Base-by-base conservation (phyloP, 306 rosid genomes). In the Delonix regia region DNA sequence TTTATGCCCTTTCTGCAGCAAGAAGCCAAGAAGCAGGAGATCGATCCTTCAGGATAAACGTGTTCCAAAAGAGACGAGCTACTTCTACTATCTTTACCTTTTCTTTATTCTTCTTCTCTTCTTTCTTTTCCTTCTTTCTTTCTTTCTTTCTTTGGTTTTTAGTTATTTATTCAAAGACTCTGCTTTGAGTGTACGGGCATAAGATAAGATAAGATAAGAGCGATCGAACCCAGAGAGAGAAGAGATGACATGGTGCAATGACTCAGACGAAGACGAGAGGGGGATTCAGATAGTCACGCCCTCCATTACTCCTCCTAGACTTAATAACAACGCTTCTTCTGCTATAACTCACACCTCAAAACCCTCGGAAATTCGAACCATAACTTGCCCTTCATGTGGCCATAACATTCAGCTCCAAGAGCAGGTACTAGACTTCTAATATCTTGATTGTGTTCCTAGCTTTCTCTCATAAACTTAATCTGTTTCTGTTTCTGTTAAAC, bases 321-420 rank as follows among this genome's bases (percentile, higher is more conserved):
- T 52, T 14, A 27, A 53, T 16, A 21, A 25, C 1, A 42, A 38
- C 7, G 41, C 3, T n/a, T n/a, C 64, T 25, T 57, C 64, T 25
- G 36, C 12, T 57, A 6, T 25, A 57, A 30, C 28, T 36, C n/a
- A 12, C 64, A 18, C 64, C 5, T 12, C 53, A 24, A 82, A 80
- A 45, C 64, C 56, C 57, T 28, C 70, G 21, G 72, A 92, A 42
- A 21, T 88, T 60, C 83, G 86, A 63, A 84, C 84, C 53, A 53
- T 90, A 47, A 77, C 82, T 15, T 94, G 98, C 75, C 94, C 96
- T 7, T 89, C 97, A 47, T 94, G 98, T 28, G 90, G 87, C 69
- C 93, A 92, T 77, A 82, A 69, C 51, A 83, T 94, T 59, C 73
- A 89, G 71, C 19, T 89, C 16, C 90, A 85, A 78, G 86, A 87